phyloP scores from a whole-genome alignment of 768 basidiomycete species.

The Boletellus ananiceps region DNA sequence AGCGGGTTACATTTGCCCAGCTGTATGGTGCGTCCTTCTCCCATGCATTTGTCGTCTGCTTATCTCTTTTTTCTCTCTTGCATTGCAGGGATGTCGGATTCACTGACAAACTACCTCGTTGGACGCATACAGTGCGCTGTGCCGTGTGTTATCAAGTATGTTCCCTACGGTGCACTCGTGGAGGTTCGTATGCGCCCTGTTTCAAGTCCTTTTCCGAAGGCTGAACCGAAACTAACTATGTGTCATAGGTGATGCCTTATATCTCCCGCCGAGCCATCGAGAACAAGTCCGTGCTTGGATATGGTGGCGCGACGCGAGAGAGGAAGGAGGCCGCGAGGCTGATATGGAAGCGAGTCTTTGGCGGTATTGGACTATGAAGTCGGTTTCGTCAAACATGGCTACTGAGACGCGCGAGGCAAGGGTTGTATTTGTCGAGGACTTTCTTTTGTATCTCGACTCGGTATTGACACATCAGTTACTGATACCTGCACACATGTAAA shows the following conservation, averaged over 20 bases:
- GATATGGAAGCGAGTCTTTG: slow-evolving; percentile 33
- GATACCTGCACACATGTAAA: not conserved
- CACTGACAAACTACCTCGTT: slow-evolving; percentile 68
- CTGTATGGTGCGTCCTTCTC: slow-evolving; percentile 59
- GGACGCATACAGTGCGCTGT: slow-evolving; percentile 42
- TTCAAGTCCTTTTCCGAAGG: no score
- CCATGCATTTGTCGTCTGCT: not conserved
- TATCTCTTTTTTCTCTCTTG: not conserved
- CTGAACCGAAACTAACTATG: not conserved
- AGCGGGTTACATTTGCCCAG: slow-evolving; percentile 73
- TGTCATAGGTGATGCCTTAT: slow-evolving; percentile 80
- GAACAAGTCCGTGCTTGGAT: slow-evolving; percentile 84
- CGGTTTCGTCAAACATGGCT: no score
- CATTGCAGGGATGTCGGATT: slow-evolving; percentile 75
- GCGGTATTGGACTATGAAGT: slow-evolving; percentile 19
- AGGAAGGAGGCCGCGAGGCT: slow-evolving; percentile 25
- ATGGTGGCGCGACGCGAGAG: slow-evolving; percentile 52
- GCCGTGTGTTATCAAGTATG: slow-evolving; percentile 82
- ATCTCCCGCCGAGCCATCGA: slow-evolving; percentile 84
- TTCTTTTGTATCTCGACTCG: no score
- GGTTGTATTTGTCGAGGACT: no score
- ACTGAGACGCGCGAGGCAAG: no score
- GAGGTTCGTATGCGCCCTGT: slow-evolving; percentile 41
- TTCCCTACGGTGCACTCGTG: slow-evolving; percentile 69
- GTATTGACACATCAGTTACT: no score